Percentiles rank a stretch among this genome's conserved stretches.
phyloP scores from a whole-genome alignment of 108 stramenopile genomes.

The Aurantiochytrium sp. region DNA sequence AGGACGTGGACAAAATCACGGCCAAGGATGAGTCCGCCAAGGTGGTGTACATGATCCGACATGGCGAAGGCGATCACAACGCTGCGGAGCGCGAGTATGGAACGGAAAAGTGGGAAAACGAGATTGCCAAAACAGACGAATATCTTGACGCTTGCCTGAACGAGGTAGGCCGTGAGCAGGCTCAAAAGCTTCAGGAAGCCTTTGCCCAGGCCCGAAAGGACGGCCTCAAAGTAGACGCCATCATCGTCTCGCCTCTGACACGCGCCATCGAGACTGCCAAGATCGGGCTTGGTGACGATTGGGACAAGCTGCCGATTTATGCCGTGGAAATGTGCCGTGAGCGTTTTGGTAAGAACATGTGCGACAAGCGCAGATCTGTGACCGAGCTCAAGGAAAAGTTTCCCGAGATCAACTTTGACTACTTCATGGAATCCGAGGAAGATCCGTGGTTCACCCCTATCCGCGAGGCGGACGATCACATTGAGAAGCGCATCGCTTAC shows the following conservation, averaged over 20 bases:
- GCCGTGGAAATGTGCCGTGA: slow-evolving; percentile 10
- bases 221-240: not conserved
- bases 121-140: not conserved
- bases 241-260: not conserved
- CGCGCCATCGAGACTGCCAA: slow-evolving; percentile 8
- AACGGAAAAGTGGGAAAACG: not conserved
- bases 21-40: not conserved
- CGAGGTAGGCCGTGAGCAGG: not conserved
- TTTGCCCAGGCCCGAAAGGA: not conserved
- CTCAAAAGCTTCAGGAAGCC: not conserved
- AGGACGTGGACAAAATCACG: not conserved
- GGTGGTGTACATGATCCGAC: not conserved
- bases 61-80: slow-evolving; percentile 5
- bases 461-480: not conserved
- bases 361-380: slow-evolving; percentile 1
- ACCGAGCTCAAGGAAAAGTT: not conserved
- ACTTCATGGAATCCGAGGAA: not conserved
- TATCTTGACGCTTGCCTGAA: not conserved
- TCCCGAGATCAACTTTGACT: slow-evolving; percentile 14
- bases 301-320: not conserved
- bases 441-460: not conserved
- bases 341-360: slow-evolving; percentile 5
- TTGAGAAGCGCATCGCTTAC: not conserved
- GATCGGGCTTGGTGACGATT: not conserved
- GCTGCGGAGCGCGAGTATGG: not conserved